Conservation (phyloP, 306 rosid species). For the Abrus pulchellus region DNA sequence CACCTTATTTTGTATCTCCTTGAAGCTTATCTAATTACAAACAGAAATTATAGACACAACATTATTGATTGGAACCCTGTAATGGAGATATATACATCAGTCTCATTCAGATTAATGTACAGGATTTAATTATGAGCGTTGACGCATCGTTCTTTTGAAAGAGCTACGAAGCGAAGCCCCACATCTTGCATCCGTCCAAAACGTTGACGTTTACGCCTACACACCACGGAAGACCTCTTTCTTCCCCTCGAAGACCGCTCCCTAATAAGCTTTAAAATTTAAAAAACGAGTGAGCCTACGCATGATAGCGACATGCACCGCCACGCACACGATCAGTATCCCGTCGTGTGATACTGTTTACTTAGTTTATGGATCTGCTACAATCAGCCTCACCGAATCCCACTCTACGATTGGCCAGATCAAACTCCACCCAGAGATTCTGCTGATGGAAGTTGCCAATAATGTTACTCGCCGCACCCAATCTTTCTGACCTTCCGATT, state of each 20-base stretch:
- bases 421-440: constrained; percentile 89
- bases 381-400: constrained; percentile 89
- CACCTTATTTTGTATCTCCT: not conserved
- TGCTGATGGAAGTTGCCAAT: constrained; percentile 88
- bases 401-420: constrained; percentile 62
- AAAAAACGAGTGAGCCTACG: not conserved
- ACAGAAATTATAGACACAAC: not conserved
- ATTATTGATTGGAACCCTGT: constrained; percentile 19
- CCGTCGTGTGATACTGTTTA: too few species aligned
- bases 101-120: constrained; percentile 42
- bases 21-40: constrained; percentile 40
- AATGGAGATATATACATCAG: constrained; percentile 51
- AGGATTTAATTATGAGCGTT: constrained; percentile 44
- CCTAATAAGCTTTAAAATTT: not conserved
- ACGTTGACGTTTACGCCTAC: constrained; percentile 49
- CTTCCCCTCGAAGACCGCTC: constrained; percentile 34
- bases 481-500: constrained; percentile 76
- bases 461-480: constrained; percentile 81
- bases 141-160: not conserved
- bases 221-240: not conserved
- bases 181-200: constrained; percentile 41
- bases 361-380: constrained; percentile 49
- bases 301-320: constrained; percentile 12
- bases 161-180: constrained; percentile 26
- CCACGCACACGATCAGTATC: not conserved